These are phyloP conservation scores for Aspergillus sclerotiicarbonarius DNA, from an alignment of 495 filamentous ascomycete species.

Conservation along the genomic window DNA sequence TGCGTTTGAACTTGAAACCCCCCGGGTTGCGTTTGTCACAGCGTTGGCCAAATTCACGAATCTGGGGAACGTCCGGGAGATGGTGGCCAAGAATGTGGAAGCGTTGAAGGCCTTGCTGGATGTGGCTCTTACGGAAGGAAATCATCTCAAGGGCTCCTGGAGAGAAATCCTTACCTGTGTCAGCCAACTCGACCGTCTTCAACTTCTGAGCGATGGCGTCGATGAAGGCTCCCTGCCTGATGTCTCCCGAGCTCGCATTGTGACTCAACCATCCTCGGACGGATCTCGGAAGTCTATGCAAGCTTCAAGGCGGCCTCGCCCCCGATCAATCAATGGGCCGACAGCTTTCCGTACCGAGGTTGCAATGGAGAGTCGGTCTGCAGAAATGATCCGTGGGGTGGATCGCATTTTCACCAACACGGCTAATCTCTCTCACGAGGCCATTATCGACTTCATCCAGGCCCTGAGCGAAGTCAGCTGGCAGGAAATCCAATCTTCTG, in stretches of 20 bases:
- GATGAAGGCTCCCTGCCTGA: constrained; percentile 91
- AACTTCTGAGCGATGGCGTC: constrained; percentile 90
- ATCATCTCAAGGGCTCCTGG: constrained; percentile 86
- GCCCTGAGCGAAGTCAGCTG: constrained; percentile 95
- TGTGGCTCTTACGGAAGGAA: constrained; percentile 87
- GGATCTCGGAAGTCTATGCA: constrained; percentile 66
- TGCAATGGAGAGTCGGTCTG: constrained; percentile 85
- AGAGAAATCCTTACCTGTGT: constrained; percentile 93
- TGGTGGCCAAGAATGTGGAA: constrained; percentile 95
- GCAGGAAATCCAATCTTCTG: constrained; percentile 97
- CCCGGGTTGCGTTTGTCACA: constrained; percentile 89
- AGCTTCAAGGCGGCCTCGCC: constrained; percentile 59
- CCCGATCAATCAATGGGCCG: constrained; percentile 60
- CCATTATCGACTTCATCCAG: constrained; percentile 95
- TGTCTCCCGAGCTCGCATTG: constrained; percentile 78
- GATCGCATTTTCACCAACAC: constrained; percentile 97
- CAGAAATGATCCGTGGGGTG: constrained; percentile 87
- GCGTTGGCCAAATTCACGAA: constrained; percentile 92
- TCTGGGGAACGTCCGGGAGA: constrained; percentile 90
- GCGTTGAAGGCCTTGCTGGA: constrained; percentile 88
- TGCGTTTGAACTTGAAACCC: constrained; percentile 86
- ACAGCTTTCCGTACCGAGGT: constrained; percentile 79
- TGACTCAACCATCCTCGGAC: constrained; percentile 48
- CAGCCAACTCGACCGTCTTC: constrained; percentile 91
- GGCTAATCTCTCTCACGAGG: constrained; percentile 86